A percentile compares a stretch with the other conserved stretches of the same genome.
Evolutionary conservation across 495 filamentous ascomycete species (phyloP).

Genomic region (Hyaloscypha finlandica): DNA sequence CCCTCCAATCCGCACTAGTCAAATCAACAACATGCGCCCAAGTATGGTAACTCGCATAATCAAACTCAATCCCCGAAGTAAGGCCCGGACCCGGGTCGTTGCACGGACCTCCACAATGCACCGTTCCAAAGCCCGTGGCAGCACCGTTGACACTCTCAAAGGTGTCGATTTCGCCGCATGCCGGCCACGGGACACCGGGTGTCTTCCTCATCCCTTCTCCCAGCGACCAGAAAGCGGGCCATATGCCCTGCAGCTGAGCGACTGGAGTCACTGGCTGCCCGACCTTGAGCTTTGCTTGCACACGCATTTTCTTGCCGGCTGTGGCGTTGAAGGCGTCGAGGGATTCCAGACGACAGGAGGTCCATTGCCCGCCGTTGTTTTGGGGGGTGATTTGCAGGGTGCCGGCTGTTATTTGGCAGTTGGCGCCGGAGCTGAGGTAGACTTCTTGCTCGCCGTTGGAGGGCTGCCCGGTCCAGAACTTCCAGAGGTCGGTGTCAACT

Average conservation of each 20-base stretch:
- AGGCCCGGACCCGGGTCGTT: conserved; percentile 45
- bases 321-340: conserved; percentile 41
- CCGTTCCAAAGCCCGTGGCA: conserved; percentile 46
- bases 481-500: conserved; percentile 20
- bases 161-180: conserved; percentile 53
- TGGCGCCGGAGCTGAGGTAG: conserved; percentile 39
- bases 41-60: conserved; percentile 48
- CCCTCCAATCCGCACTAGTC: conserved; percentile 38
- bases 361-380: conserved; percentile 43
- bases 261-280: conserved; percentile 40
- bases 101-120: conserved; percentile 50
- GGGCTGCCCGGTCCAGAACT: conserved; percentile 6
- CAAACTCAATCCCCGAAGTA: conserved; percentile 35
- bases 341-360: conserved; percentile 50
- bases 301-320: conserved; percentile 40
- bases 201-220: conserved; percentile 41
- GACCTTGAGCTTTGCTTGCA: conserved; percentile 46
- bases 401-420: conserved; percentile 46
- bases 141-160: conserved; percentile 51
- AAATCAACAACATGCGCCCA: conserved; percentile 50
- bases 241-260: conserved; percentile 48
- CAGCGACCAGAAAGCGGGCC: conserved; percentile 58
- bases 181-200: conserved; percentile 43
- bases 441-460: conserved; percentile 47
- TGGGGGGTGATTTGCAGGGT: conserved; percentile 49